Evolutionary conservation across 2,329 filamentous ascomycete genomes (phyloP).

Genomic region (Didymella arachidicola): DNA sequence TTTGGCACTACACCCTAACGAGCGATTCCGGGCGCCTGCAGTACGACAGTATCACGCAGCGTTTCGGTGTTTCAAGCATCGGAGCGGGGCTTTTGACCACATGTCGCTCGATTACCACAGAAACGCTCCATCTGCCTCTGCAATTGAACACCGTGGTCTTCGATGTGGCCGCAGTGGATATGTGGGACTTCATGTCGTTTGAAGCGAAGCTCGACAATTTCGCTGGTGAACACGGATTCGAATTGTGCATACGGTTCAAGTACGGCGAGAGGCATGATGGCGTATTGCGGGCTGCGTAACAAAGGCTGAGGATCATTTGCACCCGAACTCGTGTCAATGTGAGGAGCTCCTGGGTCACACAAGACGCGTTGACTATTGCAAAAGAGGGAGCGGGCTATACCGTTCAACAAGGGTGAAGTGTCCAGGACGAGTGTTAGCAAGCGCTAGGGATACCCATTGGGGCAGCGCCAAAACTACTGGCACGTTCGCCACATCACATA

Average conservation of each 20-base stretch:
- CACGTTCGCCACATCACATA: not conserved
- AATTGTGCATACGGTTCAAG: not conserved
- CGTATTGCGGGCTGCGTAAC: too few relatives aligned
- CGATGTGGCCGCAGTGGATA: not conserved
- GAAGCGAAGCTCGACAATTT: not conserved
- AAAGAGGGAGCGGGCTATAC: not conserved
- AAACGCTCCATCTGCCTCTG: slow-evolving; percentile 24
- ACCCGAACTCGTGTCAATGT: not conserved
- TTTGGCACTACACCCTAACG: slow-evolving; percentile 6
- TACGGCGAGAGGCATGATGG: too few relatives aligned
- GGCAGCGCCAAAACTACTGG: not conserved
- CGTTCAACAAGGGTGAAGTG: not conserved
- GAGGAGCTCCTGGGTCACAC: not conserved
- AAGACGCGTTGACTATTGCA: not conserved
- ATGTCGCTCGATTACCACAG: slow-evolving; percentile 23
- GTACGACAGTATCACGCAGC: not conserved
- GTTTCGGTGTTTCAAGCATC: slow-evolving; percentile 24
- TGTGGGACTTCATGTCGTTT: not conserved
- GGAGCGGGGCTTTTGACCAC: slow-evolving; percentile 25
- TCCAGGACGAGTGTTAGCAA: not conserved
- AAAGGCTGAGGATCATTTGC: not conserved
- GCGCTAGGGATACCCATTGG: not conserved
- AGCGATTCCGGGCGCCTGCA: not conserved
- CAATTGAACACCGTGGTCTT: slow-evolving; percentile 10
- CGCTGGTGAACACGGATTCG: not conserved